Evolutionary conservation across 768 basidiomycete genomes (phyloP).

Genomic region (Lactarius sp.): DNA sequence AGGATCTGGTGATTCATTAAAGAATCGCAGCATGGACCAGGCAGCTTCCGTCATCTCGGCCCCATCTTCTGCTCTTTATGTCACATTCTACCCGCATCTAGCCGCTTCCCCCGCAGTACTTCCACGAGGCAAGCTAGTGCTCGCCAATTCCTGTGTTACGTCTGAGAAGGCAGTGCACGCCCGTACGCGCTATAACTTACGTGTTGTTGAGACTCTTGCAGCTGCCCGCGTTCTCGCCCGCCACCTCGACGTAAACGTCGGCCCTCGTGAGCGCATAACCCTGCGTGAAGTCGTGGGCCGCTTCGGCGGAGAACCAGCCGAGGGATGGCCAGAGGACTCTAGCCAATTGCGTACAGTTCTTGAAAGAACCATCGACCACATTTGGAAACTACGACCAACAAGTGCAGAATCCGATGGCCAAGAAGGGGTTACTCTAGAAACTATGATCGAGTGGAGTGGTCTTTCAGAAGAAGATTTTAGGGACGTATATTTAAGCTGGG

Average conservation of each 20-base stretch:
- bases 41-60: slow-evolving; percentile 79
- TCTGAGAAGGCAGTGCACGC: slow-evolving; percentile 77
- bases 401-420: slow-evolving; percentile 36
- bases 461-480: slow-evolving; percentile 51
- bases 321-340: slow-evolving; percentile 42
- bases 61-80: slow-evolving; percentile 66
- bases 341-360: slow-evolving; percentile 44
- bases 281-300: slow-evolving; percentile 62
- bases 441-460: slow-evolving; percentile 66
- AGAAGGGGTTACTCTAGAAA: slow-evolving; percentile 64
- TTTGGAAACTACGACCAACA: slow-evolving; percentile 51
- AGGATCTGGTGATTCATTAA: not conserved
- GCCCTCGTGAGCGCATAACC: slow-evolving; percentile 51
- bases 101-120: slow-evolving; percentile 63
- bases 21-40: slow-evolving; percentile 71
- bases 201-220: slow-evolving; percentile 86
- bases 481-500: slow-evolving; percentile 71
- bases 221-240: slow-evolving; percentile 70
- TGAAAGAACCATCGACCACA: slow-evolving; percentile 41
- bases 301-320: slow-evolving; percentile 42
- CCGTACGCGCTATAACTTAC: slow-evolving; percentile 78
- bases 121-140: slow-evolving; percentile 60
- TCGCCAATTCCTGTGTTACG: slow-evolving; percentile 79
- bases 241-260: slow-evolving; percentile 43
- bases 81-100: slow-evolving; percentile 76